phyloP scores from a whole-genome alignment of 805 yeast species.

The Wickerhamomyces queroliae region DNA sequence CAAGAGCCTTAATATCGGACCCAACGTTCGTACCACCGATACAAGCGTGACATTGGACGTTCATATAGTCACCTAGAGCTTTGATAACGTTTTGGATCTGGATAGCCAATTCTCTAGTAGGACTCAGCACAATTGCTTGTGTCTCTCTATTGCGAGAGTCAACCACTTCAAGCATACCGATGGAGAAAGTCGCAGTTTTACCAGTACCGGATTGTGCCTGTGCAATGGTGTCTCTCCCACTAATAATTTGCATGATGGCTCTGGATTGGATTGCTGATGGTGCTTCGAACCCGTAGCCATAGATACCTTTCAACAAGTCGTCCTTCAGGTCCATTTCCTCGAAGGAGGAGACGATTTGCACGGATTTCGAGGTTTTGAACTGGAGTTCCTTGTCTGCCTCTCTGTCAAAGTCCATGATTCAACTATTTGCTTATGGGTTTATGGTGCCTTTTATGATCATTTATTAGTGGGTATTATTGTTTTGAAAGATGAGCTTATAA shows the following conservation, averaged over 20 bases:
- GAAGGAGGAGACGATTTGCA: constrained; percentile 51
- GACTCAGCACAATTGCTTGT: constrained; percentile 89
- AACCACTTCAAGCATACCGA: constrained; percentile 84
- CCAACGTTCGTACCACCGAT: constrained; percentile 89
- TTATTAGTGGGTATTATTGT: constrained; percentile 1
- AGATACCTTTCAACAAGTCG: constrained; percentile 56
- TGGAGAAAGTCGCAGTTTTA: constrained; percentile 96
- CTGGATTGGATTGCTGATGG: constrained; percentile 98
- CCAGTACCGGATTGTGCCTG: constrained; percentile 99
- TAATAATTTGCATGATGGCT: constrained; percentile 91
- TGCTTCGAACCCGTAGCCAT: constrained; percentile 88
- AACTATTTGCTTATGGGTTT: background rate
- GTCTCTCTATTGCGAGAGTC: constrained; percentile 68
- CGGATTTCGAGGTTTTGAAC: constrained; percentile 56
- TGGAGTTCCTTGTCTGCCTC: constrained; percentile 53
- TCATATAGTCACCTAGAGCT: constrained; percentile 84
- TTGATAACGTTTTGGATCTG: constrained; percentile 88
- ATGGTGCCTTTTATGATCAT: too few species aligned
- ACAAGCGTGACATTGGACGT: constrained; percentile 81
- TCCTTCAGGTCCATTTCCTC: constrained; percentile 78
- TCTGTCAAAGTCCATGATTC: constrained; percentile 51
- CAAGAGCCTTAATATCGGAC: constrained; percentile 71
- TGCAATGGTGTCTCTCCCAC: constrained; percentile 93
- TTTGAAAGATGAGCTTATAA: constrained; percentile 4
- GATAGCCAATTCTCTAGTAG: constrained; percentile 93